Percentiles rank a stretch among this genome's conserved stretches.
These are phyloP conservation scores for Citrullus amarus DNA, from an alignment of 306 rosid species.

Conservation along the genomic window DNA sequence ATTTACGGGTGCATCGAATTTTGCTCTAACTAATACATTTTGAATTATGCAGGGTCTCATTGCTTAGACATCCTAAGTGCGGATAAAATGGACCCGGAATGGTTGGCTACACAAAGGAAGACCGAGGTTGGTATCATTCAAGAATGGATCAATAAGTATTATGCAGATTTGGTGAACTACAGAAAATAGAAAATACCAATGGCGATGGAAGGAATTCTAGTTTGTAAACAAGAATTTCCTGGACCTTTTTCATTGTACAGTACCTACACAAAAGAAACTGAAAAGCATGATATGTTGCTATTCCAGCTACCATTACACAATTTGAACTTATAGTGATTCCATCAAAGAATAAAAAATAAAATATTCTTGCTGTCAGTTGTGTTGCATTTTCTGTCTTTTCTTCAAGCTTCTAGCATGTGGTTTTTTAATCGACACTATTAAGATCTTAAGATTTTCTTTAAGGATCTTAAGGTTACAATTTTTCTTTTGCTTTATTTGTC, in stretches of 20 bases:
- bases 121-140: slow-evolving; percentile 19
- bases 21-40: not conserved
- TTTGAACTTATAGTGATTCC: not conserved
- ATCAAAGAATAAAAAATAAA: not conserved
- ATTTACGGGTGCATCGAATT: not conserved
- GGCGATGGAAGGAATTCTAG: not conserved
- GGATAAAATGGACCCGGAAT: not conserved
- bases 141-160: slow-evolving; percentile 28
- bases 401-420: not conserved
- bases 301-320: too few species aligned
- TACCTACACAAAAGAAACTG: not conserved
- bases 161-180: slow-evolving; percentile 17
- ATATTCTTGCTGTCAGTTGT: not conserved
- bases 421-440: not conserved
- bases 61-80: slow-evolving; percentile 10
- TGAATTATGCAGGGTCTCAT: slow-evolving; percentile 40
- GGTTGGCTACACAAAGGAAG: slow-evolving; percentile 17
- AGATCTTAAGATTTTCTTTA: too few species aligned
- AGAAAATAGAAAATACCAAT: not conserved
- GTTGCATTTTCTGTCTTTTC: not conserved
- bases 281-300: not conserved
- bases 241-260: not conserved
- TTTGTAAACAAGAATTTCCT: not conserved
- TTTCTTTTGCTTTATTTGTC: not conserved
- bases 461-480: not conserved